Evolutionary conservation across 352 stramenopile genomes (phyloP).

Genomic region (Globisporangium heterothallicum): DNA sequence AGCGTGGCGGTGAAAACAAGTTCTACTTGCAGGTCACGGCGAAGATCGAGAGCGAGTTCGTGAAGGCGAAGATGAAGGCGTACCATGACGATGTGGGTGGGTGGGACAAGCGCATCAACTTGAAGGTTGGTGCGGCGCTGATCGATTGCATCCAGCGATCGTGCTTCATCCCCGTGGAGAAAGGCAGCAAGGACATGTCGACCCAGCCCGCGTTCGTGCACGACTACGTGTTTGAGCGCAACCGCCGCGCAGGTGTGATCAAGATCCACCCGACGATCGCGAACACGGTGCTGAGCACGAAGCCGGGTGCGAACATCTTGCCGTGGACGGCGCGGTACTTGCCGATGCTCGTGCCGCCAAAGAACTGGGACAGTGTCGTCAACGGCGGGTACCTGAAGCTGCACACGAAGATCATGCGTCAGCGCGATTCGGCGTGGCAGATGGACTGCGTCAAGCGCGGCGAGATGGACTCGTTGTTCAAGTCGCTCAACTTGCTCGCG

Average conservation of each 20-base stretch:
- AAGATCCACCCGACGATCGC: constrained; percentile 61
- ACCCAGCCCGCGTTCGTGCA: constrained; percentile 56
- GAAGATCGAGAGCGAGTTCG: constrained; percentile 27
- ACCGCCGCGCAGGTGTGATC: constrained; percentile 75
- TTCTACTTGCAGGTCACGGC: constrained; percentile 25
- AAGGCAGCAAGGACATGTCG: constrained; percentile 22
- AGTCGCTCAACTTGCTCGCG: constrained; percentile 91
- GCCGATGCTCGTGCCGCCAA: constrained; percentile 96
- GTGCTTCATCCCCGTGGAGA: constrained; percentile 54
- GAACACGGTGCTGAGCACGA: constrained; percentile 43
- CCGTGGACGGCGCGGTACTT: constrained; percentile 86
- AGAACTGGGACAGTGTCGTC: constrained; percentile 83
- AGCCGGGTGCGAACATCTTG: constrained; percentile 51
- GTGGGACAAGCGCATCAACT: constrained; percentile 86
- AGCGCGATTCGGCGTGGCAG: constrained; percentile 73
- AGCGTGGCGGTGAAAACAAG: constrained; percentile 21
- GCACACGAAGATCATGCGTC: constrained; percentile 91
- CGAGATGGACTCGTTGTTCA: constrained; percentile 81
- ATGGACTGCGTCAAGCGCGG: constrained; percentile 87
- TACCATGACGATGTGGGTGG: constrained; percentile 69
- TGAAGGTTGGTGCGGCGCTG: constrained; percentile 85
- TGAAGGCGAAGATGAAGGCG: constrained; percentile 40
- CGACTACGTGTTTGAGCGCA: constrained; percentile 76
- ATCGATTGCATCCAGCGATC: constrained; percentile 79
- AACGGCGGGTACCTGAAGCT: constrained; percentile 93